These are phyloP conservation scores for Paraconiothyrium brasiliense DNA, from an alignment of 2,329 filamentous ascomycete genomes.

Conservation along the genomic window DNA sequence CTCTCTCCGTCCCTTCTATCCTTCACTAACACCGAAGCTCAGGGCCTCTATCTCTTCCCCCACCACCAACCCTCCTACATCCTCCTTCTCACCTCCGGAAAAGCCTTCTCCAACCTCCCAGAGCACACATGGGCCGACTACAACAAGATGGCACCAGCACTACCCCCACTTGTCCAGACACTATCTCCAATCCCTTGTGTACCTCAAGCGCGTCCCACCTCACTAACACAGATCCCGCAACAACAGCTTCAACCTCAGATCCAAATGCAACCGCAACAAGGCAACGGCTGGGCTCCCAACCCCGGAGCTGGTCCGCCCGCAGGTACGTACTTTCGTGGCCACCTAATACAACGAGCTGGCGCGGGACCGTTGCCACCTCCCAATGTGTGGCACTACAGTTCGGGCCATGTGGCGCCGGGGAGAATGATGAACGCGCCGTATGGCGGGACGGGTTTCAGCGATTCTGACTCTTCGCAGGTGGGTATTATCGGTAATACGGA, in stretches of 20 bases:
- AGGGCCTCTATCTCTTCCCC: constrained; percentile 45
- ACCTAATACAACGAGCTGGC: neutral
- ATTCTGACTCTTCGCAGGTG: neutral
- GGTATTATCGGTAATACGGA: neutral
- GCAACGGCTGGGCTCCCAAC: neutral
- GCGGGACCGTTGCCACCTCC: neutral
- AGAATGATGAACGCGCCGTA: neutral
- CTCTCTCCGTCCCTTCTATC: neutral
- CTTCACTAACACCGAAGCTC: neutral
- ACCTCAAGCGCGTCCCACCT: constrained; percentile 21
- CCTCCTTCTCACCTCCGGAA: constrained; percentile 37
- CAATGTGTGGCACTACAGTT: neutral
- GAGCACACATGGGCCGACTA: constrained; percentile 45
- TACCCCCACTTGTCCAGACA: constrained; percentile 34
- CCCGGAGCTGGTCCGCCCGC: neutral
- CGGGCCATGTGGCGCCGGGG: neutral
- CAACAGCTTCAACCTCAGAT: neutral
- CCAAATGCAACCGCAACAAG: neutral
- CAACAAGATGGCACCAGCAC: constrained; percentile 39
- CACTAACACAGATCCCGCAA: constrained; percentile 5
- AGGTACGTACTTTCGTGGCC: neutral
- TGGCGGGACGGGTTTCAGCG: neutral
- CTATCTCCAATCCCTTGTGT: constrained; percentile 36
- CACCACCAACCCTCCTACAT: constrained; percentile 37
- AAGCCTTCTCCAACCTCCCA: constrained; percentile 44